A percentile compares a stretch with the other conserved stretches of the same genome.
phyloP scores from a whole-genome alignment of 129 eudicot species.

The Dittrichia graveolens region DNA sequence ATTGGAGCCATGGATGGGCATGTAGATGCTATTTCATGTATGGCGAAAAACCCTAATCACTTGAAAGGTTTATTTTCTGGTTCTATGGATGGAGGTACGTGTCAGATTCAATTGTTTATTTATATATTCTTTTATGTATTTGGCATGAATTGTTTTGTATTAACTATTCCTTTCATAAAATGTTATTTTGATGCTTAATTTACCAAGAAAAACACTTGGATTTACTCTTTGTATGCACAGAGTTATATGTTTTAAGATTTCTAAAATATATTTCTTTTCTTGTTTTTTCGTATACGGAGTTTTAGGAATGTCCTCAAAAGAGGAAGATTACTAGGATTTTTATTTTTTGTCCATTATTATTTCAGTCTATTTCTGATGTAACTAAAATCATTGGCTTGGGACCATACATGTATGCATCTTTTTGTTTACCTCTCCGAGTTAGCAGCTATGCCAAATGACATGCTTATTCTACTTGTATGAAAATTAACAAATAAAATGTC shows the following conservation, averaged over 20 bases:
- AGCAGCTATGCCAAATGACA: not conserved
- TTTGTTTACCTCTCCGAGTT: not conserved
- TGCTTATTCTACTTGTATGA: not conserved
- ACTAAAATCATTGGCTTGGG: too few species aligned
- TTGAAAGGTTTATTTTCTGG: slow-evolving; percentile 84
- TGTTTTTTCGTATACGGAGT: not conserved
- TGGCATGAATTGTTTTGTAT: not conserved
- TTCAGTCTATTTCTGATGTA: too few species aligned
- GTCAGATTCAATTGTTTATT: slow-evolving; percentile 9
- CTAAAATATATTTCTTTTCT: not conserved
- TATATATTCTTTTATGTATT: not conserved
- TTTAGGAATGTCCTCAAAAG: too few species aligned
- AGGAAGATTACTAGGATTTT: too few species aligned
- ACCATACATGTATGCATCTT: too few species aligned
- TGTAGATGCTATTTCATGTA: slow-evolving; percentile 71
- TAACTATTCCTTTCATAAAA: not conserved
- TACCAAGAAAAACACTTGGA: too few species aligned
- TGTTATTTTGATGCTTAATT: too few species aligned
- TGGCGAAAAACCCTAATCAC: slow-evolving; percentile 86
- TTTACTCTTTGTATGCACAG: too few species aligned
- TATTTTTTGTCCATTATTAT: too few species aligned
- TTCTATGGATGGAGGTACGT: slow-evolving; percentile 93
- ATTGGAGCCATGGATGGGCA: slow-evolving; percentile 98
- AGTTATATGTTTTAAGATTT: too few species aligned
- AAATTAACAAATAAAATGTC: not conserved